Evolutionary conservation across 2,329 filamentous ascomycete genomes (phyloP).

Genomic region (Gnomoniopsis sp.): DNA sequence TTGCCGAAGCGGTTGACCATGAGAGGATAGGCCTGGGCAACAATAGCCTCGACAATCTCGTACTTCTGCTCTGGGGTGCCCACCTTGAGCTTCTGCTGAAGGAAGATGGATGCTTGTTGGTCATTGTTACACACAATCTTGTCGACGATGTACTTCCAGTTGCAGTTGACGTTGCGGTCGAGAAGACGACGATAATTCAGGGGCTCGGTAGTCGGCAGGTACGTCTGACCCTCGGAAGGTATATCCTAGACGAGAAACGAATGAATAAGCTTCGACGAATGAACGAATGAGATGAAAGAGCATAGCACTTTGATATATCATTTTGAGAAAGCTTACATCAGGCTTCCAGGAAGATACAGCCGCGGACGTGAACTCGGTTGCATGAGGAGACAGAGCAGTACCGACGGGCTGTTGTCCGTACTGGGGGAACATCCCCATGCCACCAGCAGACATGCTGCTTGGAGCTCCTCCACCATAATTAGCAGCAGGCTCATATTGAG

Average conservation of each 20-base stretch:
- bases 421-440: conserved; percentile 40
- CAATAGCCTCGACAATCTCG: conserved; percentile 94
- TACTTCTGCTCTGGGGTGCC: conserved; percentile 94
- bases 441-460: conserved; percentile 32
- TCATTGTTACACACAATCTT: conserved; percentile 99
- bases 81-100: conserved; percentile 98
- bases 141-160: conserved; percentile 99
- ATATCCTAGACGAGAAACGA: conserved; percentile 36
- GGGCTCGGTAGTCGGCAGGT: conserved; percentile 82
- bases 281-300: too few species aligned
- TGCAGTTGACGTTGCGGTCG: conserved; percentile 93
- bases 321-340: conserved; percentile 43
- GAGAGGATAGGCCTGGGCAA: conserved; percentile 86
- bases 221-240: conserved; percentile 64
- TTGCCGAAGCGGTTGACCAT: conserved; percentile 99
- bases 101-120: conserved; percentile 96
- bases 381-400: conserved; percentile 68
- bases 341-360: conserved; percentile 48
- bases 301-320: too few species aligned
- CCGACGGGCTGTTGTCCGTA: conserved; percentile 58
- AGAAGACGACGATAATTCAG: conserved; percentile 94
- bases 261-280: too few species aligned
- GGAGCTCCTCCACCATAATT: conserved; percentile 22
- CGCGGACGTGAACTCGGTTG: conserved; percentile 67
- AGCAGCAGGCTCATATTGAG: conserved; percentile 26